Conservation (phyloP, 495 filamentous ascomycete species). For the Aspergillus biplanus region DNA sequence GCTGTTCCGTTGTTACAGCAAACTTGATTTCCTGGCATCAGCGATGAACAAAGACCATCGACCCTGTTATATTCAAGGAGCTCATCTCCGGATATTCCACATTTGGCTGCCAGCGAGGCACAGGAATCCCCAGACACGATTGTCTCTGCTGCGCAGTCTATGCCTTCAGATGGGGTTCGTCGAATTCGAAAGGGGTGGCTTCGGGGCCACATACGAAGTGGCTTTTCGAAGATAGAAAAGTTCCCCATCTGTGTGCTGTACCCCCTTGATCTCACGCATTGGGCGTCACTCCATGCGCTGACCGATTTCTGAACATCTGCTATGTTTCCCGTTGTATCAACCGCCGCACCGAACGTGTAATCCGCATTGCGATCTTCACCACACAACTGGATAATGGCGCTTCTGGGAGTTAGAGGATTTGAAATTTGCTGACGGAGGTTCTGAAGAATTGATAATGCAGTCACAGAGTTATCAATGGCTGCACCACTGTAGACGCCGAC, state of each 20-base stretch:
- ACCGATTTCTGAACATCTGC: conserved; percentile 2
- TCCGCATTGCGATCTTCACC: conserved; percentile 5
- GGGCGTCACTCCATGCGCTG: background rate
- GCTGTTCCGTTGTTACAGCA: conserved; percentile 50
- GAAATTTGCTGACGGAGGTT: background rate
- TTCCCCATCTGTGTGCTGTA: background rate
- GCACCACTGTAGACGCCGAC: conserved; percentile 13
- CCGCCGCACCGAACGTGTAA: conserved; percentile 12
- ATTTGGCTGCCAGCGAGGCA: conserved; percentile 40
- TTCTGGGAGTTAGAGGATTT: background rate
- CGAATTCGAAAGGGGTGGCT: conserved; percentile 1
- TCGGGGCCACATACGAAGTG: background rate
- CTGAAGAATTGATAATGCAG: conserved; percentile 2
- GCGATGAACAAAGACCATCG: conserved; percentile 36
- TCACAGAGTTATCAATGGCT: background rate
- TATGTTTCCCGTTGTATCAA: conserved; percentile 6
- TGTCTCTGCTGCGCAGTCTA: background rate
- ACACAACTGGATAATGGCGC: conserved; percentile 11
- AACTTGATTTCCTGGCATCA: conserved; percentile 40
- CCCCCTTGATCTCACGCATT: conserved; percentile 1
- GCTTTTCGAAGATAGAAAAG: background rate
- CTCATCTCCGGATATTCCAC: conserved; percentile 40
- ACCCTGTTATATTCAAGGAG: conserved; percentile 45
- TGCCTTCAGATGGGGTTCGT: background rate
- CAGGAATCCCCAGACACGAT: conserved; percentile 42